Evolutionary conservation across 495 filamentous ascomycete genomes (phyloP), one percentile per base, ranked within the genome.

Genomic region (Jackrogersella multiformis): DNA sequence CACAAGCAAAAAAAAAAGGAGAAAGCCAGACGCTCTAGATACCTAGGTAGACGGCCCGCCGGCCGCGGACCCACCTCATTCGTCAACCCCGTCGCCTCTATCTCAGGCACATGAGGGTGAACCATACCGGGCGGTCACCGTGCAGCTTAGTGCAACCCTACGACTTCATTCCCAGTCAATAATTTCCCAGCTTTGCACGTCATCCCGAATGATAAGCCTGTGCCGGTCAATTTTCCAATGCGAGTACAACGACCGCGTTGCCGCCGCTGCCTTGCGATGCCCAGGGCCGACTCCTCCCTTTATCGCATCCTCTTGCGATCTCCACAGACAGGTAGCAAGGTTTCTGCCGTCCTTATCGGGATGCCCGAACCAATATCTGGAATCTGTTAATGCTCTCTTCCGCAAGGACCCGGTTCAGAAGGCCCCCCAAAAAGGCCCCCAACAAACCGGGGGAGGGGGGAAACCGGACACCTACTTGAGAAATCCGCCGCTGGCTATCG

Each of bases 241-340:
- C 4, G 79, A 77, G 63, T 89, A 88, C 56, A 87, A 66, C 18
- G 76, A 73, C 66, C 81, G 74, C 7, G 84, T 81, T 12, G 82
- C 79, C 12, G 75, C 75, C 1, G 79, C 81, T 36, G 84, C 84
- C 65, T 80, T 82, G 20, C 83, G 80, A 72, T 86, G 83, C 42
- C 81, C 83, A 39, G 80, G 80, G 3, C 91, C 90, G 12, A 78
- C 74, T 23, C 90, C 89, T 58, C 89, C 92, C 63, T 84, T 81
- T 68, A 81, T 82, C 24, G 91, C 90, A 77, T 94, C 91, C 35
- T 88, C 81, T 28, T 84, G 81, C 68, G 81, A 86, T 36, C 90
- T 82, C 91, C 91, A 94, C 62, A 94, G 71, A 73, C 89, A 93
- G 42, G 90, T 93, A 46, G 91, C 90, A 62, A 93, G 75, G 76